These are phyloP conservation scores for Entoloma clypeatum DNA, from an alignment of 1,284 basidiomycete species.

Conservation along the genomic window DNA sequence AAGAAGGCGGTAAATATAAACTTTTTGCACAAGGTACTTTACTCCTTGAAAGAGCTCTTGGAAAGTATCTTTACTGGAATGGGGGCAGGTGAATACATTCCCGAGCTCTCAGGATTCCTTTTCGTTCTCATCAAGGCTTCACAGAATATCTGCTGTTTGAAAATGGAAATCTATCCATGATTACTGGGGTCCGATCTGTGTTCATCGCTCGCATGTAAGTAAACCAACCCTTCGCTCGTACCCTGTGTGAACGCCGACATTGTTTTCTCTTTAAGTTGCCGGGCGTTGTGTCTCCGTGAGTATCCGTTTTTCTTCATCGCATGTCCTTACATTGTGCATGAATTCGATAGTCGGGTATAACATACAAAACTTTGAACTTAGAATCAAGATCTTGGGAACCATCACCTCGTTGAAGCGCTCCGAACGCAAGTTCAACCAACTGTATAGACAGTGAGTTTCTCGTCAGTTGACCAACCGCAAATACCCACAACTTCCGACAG, in stretches of 20 bases:
- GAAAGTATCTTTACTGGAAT: slow-evolving; percentile 30
- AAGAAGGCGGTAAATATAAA: slow-evolving; percentile 9
- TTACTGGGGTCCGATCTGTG: slow-evolving; percentile 25
- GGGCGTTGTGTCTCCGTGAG: slow-evolving; percentile 35
- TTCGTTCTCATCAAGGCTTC: slow-evolving; percentile 3
- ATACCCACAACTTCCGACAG: slow-evolving; percentile 21
- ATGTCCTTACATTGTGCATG: neutral
- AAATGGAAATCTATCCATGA: slow-evolving; percentile 19
- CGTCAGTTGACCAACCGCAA: neutral
- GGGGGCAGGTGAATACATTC: slow-evolving; percentile 18
- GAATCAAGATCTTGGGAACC: slow-evolving; percentile 23
- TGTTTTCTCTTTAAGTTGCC: slow-evolving; percentile 28
- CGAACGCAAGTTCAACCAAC: slow-evolving; percentile 19
- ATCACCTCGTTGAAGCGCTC: slow-evolving; percentile 26
- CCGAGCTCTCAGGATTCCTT: neutral
- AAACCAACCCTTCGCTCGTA: too few relatives aligned
- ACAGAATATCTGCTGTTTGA: slow-evolving; percentile 30
- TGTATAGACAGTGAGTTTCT: slow-evolving; percentile 21
- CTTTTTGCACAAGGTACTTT: slow-evolving; percentile 21
- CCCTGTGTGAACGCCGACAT: neutral
- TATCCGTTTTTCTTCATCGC: slow-evolving; percentile 7
- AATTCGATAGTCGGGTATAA: slow-evolving; percentile 41
- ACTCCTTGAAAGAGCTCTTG: slow-evolving; percentile 26
- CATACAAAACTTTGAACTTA: slow-evolving; percentile 21
- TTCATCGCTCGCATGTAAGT: slow-evolving; percentile 42